Percentiles rank a stretch among this genome's conserved stretches.
These are phyloP conservation scores for Populus hybrid DNA, from an alignment of 441 rosid genomes.

Conservation along the genomic window DNA sequence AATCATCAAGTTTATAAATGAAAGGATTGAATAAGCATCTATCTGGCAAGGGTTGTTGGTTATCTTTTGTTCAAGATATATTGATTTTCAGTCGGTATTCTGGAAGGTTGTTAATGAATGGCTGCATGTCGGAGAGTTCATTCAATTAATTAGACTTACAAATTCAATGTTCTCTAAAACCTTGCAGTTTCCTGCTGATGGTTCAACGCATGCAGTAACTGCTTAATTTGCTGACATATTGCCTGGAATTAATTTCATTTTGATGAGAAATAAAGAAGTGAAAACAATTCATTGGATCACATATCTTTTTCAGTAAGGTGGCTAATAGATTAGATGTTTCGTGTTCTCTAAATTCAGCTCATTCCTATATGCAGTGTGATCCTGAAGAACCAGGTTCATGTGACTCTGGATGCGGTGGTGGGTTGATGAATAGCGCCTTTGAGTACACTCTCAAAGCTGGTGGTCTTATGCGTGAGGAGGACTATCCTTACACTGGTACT, in stretches of 20 bases:
- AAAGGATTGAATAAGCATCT: background rate
- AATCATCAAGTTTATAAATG: background rate
- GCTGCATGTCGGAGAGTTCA: background rate
- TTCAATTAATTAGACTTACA: background rate
- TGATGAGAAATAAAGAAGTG: background rate
- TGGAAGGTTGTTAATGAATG: background rate
- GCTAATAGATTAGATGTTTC: too few relatives aligned
- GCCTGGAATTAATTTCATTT: background rate
- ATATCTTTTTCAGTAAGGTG: too few relatives aligned
- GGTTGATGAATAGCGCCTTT: conserved; percentile 88
- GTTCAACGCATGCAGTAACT: background rate
- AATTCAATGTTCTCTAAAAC: background rate
- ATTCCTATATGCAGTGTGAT: conserved; percentile 61
- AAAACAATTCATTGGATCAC: background rate
- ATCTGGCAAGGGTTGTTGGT: background rate
- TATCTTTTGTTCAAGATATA: background rate
- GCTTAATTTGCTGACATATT: background rate
- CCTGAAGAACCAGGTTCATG: conserved; percentile 80
- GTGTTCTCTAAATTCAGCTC: background rate
- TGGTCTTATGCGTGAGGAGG: conserved; percentile 86
- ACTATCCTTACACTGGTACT: conserved; percentile 86
- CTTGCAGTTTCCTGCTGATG: background rate
- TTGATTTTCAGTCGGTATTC: background rate
- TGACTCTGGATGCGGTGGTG: conserved; percentile 93
- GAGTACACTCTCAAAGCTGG: conserved; percentile 89